phyloP scores from a whole-genome alignment of 306 rosid species.

The Quercus parvula region DNA sequence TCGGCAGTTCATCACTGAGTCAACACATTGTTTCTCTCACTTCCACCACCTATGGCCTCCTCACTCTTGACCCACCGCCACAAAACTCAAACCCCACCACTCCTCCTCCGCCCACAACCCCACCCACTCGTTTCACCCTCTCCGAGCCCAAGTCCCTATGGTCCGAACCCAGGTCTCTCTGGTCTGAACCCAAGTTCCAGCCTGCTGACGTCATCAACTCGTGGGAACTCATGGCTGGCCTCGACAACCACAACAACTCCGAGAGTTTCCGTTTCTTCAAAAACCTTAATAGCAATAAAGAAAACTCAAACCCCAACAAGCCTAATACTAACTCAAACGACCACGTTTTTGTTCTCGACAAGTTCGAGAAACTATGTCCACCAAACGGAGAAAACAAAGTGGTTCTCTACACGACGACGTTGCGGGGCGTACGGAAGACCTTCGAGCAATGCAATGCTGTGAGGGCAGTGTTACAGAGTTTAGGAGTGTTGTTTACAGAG shows the following conservation, averaged over 20 bases:
- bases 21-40: conserved; percentile 95
- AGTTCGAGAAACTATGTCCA: conserved; percentile 54
- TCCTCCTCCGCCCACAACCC: conserved; percentile 30
- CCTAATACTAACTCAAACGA: background rate
- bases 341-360: conserved; percentile 9
- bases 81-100: background rate
- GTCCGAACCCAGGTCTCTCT: conserved; percentile 42
- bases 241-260: conserved; percentile 47
- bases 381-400: conserved; percentile 75
- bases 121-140: conserved; percentile 44
- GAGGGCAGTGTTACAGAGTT: conserved; percentile 51
- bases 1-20: conserved; percentile 62
- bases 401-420: conserved; percentile 74
- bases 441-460: conserved; percentile 80
- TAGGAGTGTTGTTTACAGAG: conserved; percentile 63
- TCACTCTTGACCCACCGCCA: conserved; percentile 69
- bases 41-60: conserved; percentile 92
- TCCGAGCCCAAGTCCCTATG: conserved; percentile 35
- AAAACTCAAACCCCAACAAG: conserved; percentile 56
- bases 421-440: conserved; percentile 75
- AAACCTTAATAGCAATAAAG: conserved; percentile 40
- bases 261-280: conserved; percentile 7
- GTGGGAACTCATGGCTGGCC: conserved; percentile 97
- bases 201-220: conserved; percentile 77
- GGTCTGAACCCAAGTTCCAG: conserved; percentile 24